These are phyloP conservation scores for Sphaerulina musiva DNA, from an alignment of 2,329 filamentous ascomycete species.

Conservation along the genomic window DNA sequence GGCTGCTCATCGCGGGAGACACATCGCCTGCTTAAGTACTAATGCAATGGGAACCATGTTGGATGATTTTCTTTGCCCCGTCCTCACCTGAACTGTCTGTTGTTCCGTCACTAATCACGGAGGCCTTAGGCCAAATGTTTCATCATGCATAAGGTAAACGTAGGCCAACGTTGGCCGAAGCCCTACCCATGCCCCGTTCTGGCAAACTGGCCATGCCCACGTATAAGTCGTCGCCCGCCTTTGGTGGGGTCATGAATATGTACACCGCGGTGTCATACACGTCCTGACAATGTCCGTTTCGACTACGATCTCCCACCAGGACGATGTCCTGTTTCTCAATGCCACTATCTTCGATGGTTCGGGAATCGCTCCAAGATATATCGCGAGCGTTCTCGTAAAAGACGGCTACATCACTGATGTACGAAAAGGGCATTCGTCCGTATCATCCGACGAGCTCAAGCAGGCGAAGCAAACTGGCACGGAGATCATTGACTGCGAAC, in stretches of 20 bases:
- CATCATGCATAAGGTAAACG: background rate
- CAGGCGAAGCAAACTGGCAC: background rate
- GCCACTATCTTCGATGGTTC: slow-evolving; percentile 26
- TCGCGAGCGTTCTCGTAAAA: slow-evolving; percentile 20
- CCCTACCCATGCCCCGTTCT: background rate
- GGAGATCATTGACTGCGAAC: slow-evolving; percentile 24
- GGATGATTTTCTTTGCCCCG: background rate
- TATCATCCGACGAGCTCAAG: background rate
- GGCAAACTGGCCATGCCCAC: background rate
- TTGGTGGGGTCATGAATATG: background rate
- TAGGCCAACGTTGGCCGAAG: background rate
- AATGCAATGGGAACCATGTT: background rate
- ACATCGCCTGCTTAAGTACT: background rate
- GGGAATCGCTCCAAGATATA: slow-evolving; percentile 18
- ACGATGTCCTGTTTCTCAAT: slow-evolving; percentile 20
- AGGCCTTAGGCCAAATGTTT: background rate
- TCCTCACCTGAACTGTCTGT: background rate
- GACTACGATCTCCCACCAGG: background rate
- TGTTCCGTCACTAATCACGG: background rate
- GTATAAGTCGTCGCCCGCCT: background rate
- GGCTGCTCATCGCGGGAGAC: background rate
- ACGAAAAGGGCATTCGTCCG: background rate
- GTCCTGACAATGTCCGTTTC: background rate
- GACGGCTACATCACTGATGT: slow-evolving; percentile 21
- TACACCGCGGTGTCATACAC: background rate